A percentile compares a stretch with the other conserved stretches of the same genome.
Evolutionary conservation across 2,329 filamentous ascomycete genomes (phyloP).

Genomic region (Colletotrichum orbiculare): DNA sequence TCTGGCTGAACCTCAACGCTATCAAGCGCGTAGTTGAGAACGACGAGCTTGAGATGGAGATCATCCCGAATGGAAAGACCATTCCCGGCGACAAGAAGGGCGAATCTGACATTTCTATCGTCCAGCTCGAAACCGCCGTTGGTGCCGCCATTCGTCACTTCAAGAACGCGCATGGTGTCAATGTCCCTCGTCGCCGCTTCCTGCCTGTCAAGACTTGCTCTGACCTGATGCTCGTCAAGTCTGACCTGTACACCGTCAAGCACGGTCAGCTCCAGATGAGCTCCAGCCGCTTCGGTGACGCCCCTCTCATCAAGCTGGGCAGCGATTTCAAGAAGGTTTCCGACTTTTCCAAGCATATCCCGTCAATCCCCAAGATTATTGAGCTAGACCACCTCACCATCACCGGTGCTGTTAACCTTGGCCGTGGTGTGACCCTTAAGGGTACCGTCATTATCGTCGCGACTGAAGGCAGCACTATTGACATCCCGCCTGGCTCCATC

Average conservation of each 20-base stretch:
- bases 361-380: conserved; percentile 89
- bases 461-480: conserved; percentile 97
- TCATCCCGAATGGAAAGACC: conserved; percentile 99
- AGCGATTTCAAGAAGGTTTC: conserved; percentile 99
- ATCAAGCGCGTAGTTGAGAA: conserved; percentile 99
- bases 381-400: conserved; percentile 97
- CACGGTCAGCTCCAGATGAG: conserved; percentile 98
- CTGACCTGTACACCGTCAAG: conserved; percentile 97
- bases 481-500: conserved; percentile 95
- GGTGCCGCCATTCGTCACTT: conserved; percentile 99
- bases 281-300: conserved; percentile 94
- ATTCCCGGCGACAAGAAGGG: conserved; percentile 99
- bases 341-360: conserved; percentile 90
- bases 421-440: conserved; percentile 94
- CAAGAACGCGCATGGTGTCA: conserved; percentile 98
- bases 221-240: conserved; percentile 99
- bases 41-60: conserved; percentile 98
- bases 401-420: conserved; percentile 96
- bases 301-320: conserved; percentile 98
- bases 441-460: conserved; percentile 99
- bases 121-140: conserved; percentile 98
- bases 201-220: conserved; percentile 99
- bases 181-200: conserved; percentile 97
- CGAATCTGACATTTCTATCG: conserved; percentile 95
- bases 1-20: conserved; percentile 98